Evolutionary conservation across 352 stramenopile genomes (phyloP).

Genomic region (Phytophthora fragariae): DNA sequence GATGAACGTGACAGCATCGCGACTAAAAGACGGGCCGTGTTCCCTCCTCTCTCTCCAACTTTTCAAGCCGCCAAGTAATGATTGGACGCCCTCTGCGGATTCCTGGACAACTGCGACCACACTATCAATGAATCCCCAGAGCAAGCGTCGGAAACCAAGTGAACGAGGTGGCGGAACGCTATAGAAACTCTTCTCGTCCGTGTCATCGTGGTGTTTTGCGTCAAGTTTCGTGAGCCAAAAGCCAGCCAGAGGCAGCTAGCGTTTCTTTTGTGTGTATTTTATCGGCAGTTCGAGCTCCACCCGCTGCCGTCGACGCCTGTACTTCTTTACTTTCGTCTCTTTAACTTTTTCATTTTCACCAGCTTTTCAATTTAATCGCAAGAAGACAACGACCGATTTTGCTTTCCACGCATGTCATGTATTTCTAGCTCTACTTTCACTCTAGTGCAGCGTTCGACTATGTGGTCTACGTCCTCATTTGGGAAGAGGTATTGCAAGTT

Average conservation of each 20-base stretch:
- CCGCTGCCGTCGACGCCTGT: conserved; percentile 38
- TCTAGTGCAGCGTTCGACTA: background rate
- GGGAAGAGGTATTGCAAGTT: background rate
- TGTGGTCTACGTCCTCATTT: background rate
- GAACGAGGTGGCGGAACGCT: conserved; percentile 35
- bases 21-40: conserved; percentile 38
- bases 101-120: conserved; percentile 14
- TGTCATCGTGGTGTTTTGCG: conserved; percentile 45
- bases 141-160: conserved; percentile 23
- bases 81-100: conserved; percentile 35
- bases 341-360: conserved; percentile 14
- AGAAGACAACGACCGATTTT: conserved; percentile 42
- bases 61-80: conserved; percentile 28
- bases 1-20: conserved; percentile 39
- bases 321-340: conserved; percentile 38
- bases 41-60: conserved; percentile 25
- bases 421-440: conserved; percentile 16
- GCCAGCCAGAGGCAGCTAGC: conserved; percentile 41
- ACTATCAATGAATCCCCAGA: conserved; percentile 10
- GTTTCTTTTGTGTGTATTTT: conserved; percentile 53
- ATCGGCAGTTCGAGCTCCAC: conserved; percentile 34
- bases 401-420: conserved; percentile 17
- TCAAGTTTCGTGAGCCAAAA: conserved; percentile 43
- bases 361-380: conserved; percentile 36
- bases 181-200: conserved; percentile 43